These are phyloP conservation scores for Dichotomopilus funicola DNA, from an alignment of 2,329 filamentous ascomycete genomes.

Conservation along the genomic window DNA sequence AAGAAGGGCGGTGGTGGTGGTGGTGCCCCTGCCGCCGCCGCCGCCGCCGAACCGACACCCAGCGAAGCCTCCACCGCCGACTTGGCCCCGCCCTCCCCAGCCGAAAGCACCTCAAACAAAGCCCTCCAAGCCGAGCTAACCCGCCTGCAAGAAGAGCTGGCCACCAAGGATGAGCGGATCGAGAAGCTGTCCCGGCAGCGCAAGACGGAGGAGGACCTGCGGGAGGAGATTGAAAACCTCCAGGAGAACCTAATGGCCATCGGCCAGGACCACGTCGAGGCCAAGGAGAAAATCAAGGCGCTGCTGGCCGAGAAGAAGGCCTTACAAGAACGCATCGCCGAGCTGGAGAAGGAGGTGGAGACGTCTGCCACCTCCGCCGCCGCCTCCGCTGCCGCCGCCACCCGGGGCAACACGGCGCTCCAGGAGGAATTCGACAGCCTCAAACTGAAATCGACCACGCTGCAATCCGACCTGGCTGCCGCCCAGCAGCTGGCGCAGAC, in stretches of 20 bases:
- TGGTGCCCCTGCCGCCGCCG: conserved; percentile 37
- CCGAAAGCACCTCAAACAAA: conserved; percentile 19
- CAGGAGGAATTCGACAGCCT: conserved; percentile 59
- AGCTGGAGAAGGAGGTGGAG: conserved; percentile 65
- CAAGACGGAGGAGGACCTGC: conserved; percentile 68
- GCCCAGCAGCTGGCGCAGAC: conserved; percentile 80
- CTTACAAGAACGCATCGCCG: conserved; percentile 56
- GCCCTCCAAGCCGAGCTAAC: conserved; percentile 44
- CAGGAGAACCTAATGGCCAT: conserved; percentile 72
- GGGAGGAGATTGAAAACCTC: conserved; percentile 79
- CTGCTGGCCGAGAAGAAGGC: conserved; percentile 62
- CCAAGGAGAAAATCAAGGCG: conserved; percentile 68
- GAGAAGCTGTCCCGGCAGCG: conserved; percentile 63
- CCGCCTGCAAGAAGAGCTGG: conserved; percentile 46
- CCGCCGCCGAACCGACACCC: conserved; percentile 33
- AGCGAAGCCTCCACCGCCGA: conserved; percentile 33
- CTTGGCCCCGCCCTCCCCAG: conserved; percentile 28
- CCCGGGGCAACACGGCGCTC: conserved; percentile 47
- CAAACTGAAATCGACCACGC: conserved; percentile 58
- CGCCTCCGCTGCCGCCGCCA: conserved; percentile 13
- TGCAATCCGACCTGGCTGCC: conserved; percentile 79
- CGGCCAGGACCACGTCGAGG: conserved; percentile 76
- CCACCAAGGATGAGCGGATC: conserved; percentile 66
- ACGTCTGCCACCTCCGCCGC: conserved; percentile 18
- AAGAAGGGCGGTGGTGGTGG: conserved; percentile 55